A percentile compares a stretch with the other conserved stretches of the same genome.
Conservation (phyloP, 306 rosid genomes). For the Parietaria judaica region DNA sequence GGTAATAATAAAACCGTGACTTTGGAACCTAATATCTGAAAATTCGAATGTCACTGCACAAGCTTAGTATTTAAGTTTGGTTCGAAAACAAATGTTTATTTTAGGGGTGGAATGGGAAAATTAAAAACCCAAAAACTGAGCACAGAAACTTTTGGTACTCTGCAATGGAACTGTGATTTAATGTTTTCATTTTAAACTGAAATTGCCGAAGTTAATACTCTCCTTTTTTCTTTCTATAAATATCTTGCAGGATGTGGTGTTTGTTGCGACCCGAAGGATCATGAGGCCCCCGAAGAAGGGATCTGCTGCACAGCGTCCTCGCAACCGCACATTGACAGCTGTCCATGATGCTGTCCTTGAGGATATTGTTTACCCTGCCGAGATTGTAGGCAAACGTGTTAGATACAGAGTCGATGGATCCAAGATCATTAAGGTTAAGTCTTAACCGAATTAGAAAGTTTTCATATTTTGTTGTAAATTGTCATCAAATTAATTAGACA, state of each 20-base stretch:
- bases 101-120: no score
- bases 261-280: slow-evolving; percentile 63
- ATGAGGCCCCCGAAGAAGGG: slow-evolving; percentile 76
- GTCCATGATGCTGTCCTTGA: slow-evolving; percentile 68
- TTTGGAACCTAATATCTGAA: background rate
- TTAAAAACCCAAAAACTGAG: no score
- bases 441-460: background rate
- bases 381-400: slow-evolving; percentile 62
- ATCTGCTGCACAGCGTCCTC: slow-evolving; percentile 60
- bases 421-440: slow-evolving; percentile 48
- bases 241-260: slow-evolving; percentile 46
- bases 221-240: background rate
- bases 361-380: slow-evolving; percentile 66
- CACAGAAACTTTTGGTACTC: no score
- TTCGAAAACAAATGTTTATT: background rate
- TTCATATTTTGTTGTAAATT: background rate
- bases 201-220: no score
- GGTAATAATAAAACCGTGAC: slow-evolving; percentile 22
- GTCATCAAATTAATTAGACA: background rate
- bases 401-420: slow-evolving; percentile 64
- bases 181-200: no score
- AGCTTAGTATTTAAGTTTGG: background rate
- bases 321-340: slow-evolving; percentile 61
- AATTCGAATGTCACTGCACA: no score
- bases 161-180: no score